Conservation (phyloP, 1,284 basidiomycete species). For the Wolfiporia cocos region DNA sequence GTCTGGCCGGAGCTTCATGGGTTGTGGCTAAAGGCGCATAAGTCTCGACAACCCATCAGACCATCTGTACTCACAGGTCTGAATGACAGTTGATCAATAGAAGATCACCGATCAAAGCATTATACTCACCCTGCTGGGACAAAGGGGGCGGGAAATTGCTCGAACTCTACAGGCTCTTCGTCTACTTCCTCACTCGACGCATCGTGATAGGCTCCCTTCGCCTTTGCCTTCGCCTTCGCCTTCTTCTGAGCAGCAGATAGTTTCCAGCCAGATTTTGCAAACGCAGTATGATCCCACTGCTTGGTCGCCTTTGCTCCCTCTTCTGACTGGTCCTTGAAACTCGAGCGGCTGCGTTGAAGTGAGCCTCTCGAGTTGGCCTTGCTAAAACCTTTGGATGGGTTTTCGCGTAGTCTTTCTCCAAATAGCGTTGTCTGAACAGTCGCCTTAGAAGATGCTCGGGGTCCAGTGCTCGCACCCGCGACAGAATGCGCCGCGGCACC, state of each 20-base stretch:
- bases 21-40: conserved; percentile 44
- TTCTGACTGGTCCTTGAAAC: conserved; percentile 38
- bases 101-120: background rate
- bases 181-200: conserved; percentile 43
- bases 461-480: conserved; percentile 33
- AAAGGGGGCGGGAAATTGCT: conserved; percentile 77
- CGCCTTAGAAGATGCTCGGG: conserved; percentile 20
- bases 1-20: conserved; percentile 76
- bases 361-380: conserved; percentile 21
- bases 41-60: background rate
- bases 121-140: conserved; percentile 43
- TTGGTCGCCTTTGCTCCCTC: conserved; percentile 61
- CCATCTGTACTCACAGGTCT: conserved; percentile 28
- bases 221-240: conserved; percentile 38
- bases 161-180: conserved; percentile 60
- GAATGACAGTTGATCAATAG: background rate
- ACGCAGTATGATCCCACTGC: conserved; percentile 82
- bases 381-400: conserved; percentile 25
- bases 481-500: conserved; percentile 21
- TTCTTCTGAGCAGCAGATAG: conserved; percentile 32
- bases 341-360: conserved; percentile 39
- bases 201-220: conserved; percentile 33
- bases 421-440: conserved; percentile 62
- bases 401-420: conserved; percentile 42
- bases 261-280: conserved; percentile 70